Evolutionary conservation across 2,329 filamentous ascomycete species (phyloP).

Genomic region (Didymella arachidicola): DNA sequence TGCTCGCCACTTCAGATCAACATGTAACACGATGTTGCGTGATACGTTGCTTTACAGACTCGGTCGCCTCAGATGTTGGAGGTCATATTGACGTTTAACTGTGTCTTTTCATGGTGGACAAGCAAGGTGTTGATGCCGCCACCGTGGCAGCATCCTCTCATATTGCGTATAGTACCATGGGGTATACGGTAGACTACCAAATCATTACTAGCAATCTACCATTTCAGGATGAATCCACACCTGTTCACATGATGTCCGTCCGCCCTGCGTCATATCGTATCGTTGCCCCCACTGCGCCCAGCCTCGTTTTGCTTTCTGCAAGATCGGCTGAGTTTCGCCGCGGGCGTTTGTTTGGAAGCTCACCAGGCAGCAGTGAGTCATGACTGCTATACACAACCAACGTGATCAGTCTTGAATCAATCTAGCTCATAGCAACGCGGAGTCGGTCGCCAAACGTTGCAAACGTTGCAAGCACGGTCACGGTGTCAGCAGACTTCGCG

Average conservation of each 20-base stretch:
- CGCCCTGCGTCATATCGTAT: constrained; percentile 5
- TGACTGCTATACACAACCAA: constrained; percentile 9
- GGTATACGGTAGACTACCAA: neutral
- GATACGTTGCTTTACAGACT: neutral
- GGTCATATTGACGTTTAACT: no score
- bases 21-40: neutral
- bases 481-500: constrained; percentile 42
- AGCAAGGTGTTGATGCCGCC: neutral
- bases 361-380: constrained; percentile 24
- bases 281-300: constrained; percentile 13
- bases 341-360: constrained; percentile 8
- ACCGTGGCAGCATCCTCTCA: neutral
- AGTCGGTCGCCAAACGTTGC: constrained; percentile 12
- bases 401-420: constrained; percentile 17
- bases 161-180: neutral
- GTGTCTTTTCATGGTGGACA: neutral
- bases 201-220: neutral
- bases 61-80: no score
- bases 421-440: constrained; percentile 13
- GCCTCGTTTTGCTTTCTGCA: neutral
- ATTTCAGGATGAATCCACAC: neutral
- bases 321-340: constrained; percentile 1
- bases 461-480: constrained; percentile 27
- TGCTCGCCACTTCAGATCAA: neutral
- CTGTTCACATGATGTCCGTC: neutral